Percentiles rank a stretch among this genome's conserved stretches.
phyloP scores from a whole-genome alignment of 345 rosid species.

The Aegle marmelos region DNA sequence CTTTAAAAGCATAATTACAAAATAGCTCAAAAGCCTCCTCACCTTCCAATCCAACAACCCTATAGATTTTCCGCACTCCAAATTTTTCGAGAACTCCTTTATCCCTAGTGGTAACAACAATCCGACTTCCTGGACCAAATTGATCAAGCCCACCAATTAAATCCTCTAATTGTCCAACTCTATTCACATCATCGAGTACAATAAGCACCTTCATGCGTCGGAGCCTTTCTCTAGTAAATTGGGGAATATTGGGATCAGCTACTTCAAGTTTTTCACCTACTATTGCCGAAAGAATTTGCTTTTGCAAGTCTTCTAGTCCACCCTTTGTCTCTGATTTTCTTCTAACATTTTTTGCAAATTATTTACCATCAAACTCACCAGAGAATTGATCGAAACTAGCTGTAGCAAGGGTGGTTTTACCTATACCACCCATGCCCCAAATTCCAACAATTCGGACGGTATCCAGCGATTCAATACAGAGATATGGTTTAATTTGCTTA shows the following conservation, averaged over 20 bases:
- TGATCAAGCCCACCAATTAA: background rate
- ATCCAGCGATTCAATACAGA: rapidly evolving
- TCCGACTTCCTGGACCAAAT: slow-evolving; percentile 8
- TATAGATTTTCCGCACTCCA: background rate
- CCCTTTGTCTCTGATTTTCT: background rate
- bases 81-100: background rate
- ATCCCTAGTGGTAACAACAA: background rate
- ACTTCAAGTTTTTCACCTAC: background rate
- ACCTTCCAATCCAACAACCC: background rate
- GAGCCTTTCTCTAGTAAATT: background rate
- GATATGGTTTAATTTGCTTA: background rate
- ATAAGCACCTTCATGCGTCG: background rate
- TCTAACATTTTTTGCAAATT: background rate
- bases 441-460: background rate
- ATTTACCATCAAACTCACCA: background rate
- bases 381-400: background rate
- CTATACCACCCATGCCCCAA: background rate
- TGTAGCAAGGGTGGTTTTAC: background rate
- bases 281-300: background rate
- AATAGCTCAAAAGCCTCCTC: slow-evolving; percentile 10
- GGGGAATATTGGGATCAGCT: background rate
- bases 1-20: background rate
- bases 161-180: background rate
- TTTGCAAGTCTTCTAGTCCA: no score
- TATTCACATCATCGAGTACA: background rate